These are phyloP conservation scores for Fibroporia radiculosa DNA, from an alignment of 768 basidiomycete genomes.

Conservation along the genomic window DNA sequence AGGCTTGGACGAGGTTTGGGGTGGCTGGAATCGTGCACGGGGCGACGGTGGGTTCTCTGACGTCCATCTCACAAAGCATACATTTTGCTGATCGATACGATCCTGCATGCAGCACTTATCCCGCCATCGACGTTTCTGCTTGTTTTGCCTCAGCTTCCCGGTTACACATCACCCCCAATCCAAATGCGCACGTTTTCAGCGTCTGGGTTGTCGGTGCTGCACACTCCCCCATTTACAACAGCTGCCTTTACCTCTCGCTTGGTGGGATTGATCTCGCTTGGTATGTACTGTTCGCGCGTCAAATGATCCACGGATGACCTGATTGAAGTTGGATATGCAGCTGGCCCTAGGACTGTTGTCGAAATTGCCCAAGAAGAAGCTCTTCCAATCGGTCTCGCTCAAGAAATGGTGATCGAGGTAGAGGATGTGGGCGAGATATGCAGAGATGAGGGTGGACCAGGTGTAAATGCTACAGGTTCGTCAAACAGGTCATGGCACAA, in stretches of 20 bases:
- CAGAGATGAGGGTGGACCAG: constrained; percentile 56
- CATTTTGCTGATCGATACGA: neutral
- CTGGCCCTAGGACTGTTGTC: constrained; percentile 41
- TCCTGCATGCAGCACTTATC: constrained; percentile 61
- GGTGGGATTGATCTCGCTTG: constrained; percentile 40
- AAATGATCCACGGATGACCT: neutral
- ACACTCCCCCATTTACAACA: constrained; percentile 71
- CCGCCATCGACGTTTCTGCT: constrained; percentile 83
- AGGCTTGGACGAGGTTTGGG: constrained; percentile 90
- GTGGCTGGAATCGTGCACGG: constrained; percentile 88
- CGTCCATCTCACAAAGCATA: constrained; percentile 1
- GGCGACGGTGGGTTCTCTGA: constrained; percentile 62
- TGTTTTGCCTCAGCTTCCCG: constrained; percentile 59
- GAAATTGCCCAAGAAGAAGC: constrained; percentile 68
- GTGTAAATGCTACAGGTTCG: constrained; percentile 14
- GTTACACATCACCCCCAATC: constrained; percentile 62
- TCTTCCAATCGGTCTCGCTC: constrained; percentile 63
- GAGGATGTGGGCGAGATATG: constrained; percentile 67
- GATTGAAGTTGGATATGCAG: constrained; percentile 1
- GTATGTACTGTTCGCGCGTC: constrained; percentile 5
- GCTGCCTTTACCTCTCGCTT: constrained; percentile 65
- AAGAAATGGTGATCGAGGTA: constrained; percentile 70
- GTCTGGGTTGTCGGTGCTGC: constrained; percentile 74
- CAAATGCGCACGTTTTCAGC: constrained; percentile 52
- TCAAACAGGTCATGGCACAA: constrained; percentile 5